Conservation (phyloP, 2,329 filamentous ascomycete species). For the Dactylellina cionopaga region DNA sequence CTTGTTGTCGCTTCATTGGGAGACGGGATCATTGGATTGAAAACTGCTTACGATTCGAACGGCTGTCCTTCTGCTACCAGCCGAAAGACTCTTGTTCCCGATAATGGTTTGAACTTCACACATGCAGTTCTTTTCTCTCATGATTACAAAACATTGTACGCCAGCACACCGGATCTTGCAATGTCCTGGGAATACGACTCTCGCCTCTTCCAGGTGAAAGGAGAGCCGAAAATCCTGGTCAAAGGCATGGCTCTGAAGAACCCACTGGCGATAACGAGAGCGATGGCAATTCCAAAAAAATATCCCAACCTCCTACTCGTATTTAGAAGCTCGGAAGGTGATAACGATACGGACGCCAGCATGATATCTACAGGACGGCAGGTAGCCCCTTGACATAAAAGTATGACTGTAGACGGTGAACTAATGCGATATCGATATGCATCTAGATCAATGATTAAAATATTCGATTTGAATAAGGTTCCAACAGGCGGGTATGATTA, state of each 20-base stretch:
- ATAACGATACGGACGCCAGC: slow-evolving; percentile 61
- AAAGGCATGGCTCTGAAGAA: slow-evolving; percentile 61
- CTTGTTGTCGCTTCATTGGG: slow-evolving; percentile 2
- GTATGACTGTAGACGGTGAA: too few species aligned
- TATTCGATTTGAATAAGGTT: slow-evolving; percentile 61
- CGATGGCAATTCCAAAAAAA: slow-evolving; percentile 60
- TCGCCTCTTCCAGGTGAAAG: slow-evolving; percentile 15
- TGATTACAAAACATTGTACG: slow-evolving; percentile 18
- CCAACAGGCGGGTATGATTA: slow-evolving; percentile 61
- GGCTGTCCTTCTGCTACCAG: slow-evolving; percentile 15
- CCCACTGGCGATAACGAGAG: slow-evolving; percentile 60
- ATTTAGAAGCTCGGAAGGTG: slow-evolving; percentile 61
- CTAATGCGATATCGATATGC: neutral
- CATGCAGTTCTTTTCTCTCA: slow-evolving; percentile 24
- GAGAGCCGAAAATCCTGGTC: slow-evolving; percentile 59
- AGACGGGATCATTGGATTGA: slow-evolving; percentile 8
- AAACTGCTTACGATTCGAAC: neutral
- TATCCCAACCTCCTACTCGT: slow-evolving; percentile 61
- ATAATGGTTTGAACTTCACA: slow-evolving; percentile 13
- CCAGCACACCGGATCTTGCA: slow-evolving; percentile 35
- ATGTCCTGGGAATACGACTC: slow-evolving; percentile 29
- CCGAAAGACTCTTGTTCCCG: neutral
- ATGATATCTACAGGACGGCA: slow-evolving; percentile 58
- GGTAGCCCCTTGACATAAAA: neutral
- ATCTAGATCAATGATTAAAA: slow-evolving; percentile 61